These are phyloP conservation scores for Alternaria sp. DNA, from an alignment of 2,329 filamentous ascomycete species.

Conservation along the genomic window DNA sequence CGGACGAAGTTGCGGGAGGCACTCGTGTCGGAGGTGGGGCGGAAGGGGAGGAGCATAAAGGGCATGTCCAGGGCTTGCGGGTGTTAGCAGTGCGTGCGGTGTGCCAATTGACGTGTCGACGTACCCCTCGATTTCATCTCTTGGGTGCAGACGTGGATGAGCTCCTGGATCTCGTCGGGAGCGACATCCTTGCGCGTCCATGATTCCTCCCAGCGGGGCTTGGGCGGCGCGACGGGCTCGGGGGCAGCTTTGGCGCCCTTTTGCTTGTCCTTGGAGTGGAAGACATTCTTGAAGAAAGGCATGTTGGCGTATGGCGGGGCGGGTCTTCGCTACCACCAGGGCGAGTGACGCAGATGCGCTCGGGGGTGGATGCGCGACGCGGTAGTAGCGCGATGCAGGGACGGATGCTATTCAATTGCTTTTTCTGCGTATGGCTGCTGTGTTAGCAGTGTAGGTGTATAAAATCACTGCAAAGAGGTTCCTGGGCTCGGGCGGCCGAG, in stretches of 20 bases:
- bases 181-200: slow-evolving; percentile 83
- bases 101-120: slow-evolving; percentile 9
- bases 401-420: slow-evolving; percentile 17
- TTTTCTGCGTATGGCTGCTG: slow-evolving; percentile 10
- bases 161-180: slow-evolving; percentile 87
- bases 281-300: slow-evolving; percentile 50
- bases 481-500: not conserved
- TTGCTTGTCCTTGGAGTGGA: slow-evolving; percentile 45
- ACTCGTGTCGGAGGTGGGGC: slow-evolving; percentile 89
- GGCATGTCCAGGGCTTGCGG: slow-evolving; percentile 80
- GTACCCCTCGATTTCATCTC: slow-evolving; percentile 95
- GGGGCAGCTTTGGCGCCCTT: slow-evolving; percentile 37
- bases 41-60: slow-evolving; percentile 92
- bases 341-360: slow-evolving; percentile 12
- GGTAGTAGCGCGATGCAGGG: slow-evolving; percentile 24
- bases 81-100: slow-evolving; percentile 21
- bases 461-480: not conserved
- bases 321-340: slow-evolving; percentile 23
- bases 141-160: slow-evolving; percentile 81
- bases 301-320: slow-evolving; percentile 30
- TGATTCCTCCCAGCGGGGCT: slow-evolving; percentile 85
- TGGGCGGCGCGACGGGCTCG: slow-evolving; percentile 57
- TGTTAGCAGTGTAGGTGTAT: slow-evolving; percentile 1
- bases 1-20: slow-evolving; percentile 90
- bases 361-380: slow-evolving; percentile 16